Evolutionary conservation across 2,329 filamentous ascomycete genomes (phyloP), one percentile per base, ranked within the genome.

Genomic region (Ascochyta lentis): DNA sequence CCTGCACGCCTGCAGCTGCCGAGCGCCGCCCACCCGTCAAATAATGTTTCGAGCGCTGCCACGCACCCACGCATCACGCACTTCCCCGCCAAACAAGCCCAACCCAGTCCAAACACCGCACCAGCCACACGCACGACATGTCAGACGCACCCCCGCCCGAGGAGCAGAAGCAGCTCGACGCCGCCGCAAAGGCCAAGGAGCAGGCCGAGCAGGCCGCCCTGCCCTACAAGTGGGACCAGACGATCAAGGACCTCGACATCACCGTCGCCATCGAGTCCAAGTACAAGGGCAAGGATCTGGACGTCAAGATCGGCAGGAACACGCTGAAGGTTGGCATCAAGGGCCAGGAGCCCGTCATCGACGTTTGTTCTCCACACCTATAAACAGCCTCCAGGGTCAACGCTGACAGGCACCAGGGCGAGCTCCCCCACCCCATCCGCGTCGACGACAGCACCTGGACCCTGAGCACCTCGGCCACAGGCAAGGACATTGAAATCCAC

Each of bases 221-320:
- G 38, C 95, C 95, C 0, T 99, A 99, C 87, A 95, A 96, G 80
- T 99, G 95, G 95, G 90, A 85, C 10, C 95, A 99, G 80, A 93
- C 90, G 23, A 96, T 99, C 74, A 84, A 83, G 66, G 95, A 98
- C 72, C 80, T 97, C 58, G 91, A 96, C 72, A 79, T 98, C 69
- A 89, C 84, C 46, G 84, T 96, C 56, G 81, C 84, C 26, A 86
- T 99, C 0, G 89, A 94, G 0, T 89, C 84, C 23, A 96, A 93
- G 76, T 81, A 94, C 66, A 96, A 96, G 78, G 91, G 87, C 35
- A 86, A 84, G 66, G 95, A 99, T 74, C 79, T 99, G 33, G 86
- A 90, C 54, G 87, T 99, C 53, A 87, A 90, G 53, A 84, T 99
- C 74, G 90, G 89, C 76, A 93, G 91, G 80, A 86, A 83, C 55